Percentiles rank a stretch among this genome's conserved stretches.
Conservation (phyloP, 805 yeast species). For the Pichia phayaonensis region DNA sequence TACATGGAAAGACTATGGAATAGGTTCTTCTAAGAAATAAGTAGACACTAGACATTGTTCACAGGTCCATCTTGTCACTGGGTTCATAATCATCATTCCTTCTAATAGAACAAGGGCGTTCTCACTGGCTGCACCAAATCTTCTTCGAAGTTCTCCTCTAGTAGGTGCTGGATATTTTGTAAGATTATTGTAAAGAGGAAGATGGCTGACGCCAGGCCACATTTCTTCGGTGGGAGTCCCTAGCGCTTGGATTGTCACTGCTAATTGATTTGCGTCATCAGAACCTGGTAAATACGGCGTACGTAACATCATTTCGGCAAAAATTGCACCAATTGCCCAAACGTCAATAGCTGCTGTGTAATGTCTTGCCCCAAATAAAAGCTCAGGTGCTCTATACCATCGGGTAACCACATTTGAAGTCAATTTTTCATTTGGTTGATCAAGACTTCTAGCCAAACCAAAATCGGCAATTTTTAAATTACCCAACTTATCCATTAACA, state of each 20-base stretch:
- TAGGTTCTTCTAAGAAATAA: conserved; percentile 67
- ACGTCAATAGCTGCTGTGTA: conserved; percentile 86
- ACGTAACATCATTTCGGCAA: conserved; percentile 92
- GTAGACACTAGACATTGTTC: conserved; percentile 54
- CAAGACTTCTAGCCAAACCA: conserved; percentile 84
- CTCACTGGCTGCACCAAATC: conserved; percentile 89
- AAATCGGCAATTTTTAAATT: conserved; percentile 93
- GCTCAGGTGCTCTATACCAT: conserved; percentile 97
- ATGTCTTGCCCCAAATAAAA: conserved; percentile 79
- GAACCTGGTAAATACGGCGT: conserved; percentile 93
- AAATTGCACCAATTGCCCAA: conserved; percentile 95
- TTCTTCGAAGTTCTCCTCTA: conserved; percentile 64
- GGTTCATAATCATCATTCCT: conserved; percentile 69
- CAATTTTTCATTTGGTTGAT: conserved; percentile 66
- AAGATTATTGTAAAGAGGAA: conserved; percentile 70
- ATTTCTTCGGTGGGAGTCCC: conserved; percentile 91
- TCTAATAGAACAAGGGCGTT: conserved; percentile 69
- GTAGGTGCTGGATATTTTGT: conserved; percentile 79
- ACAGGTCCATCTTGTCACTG: conserved; percentile 62
- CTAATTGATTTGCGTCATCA: conserved; percentile 83
- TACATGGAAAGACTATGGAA: conserved; percentile 32
- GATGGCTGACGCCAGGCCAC: conserved; percentile 84
- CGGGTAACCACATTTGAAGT: conserved; percentile 95
- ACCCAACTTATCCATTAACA: conserved; percentile 81
- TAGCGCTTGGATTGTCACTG: conserved; percentile 87